Percentiles rank a stretch among this genome's conserved stretches.
These are phyloP conservation scores for Corylus avellana DNA, from an alignment of 306 rosid genomes.

Conservation along the genomic window DNA sequence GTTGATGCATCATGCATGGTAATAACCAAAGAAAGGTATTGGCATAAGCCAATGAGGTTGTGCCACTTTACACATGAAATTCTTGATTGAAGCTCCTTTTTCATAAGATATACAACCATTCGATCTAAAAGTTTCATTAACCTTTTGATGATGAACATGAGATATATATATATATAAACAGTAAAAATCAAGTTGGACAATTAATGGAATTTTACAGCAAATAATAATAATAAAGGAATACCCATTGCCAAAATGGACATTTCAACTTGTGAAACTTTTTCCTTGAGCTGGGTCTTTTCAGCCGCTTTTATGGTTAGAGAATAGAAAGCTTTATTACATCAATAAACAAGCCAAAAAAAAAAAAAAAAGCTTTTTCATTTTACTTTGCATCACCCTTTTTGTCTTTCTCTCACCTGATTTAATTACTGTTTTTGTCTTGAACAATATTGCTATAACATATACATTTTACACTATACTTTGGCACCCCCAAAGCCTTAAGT, in stretches of 20 bases:
- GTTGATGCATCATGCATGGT: neutral
- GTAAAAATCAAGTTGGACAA: no score
- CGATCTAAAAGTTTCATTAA: neutral
- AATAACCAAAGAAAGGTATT: neutral
- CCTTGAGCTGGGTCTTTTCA: neutral
- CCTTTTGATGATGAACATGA: neutral
- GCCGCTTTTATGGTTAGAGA: neutral
- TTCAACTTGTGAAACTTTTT: neutral
- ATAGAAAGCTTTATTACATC: neutral
- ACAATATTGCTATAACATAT: no score
- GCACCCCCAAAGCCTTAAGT: no score
- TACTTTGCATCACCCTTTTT: constrained; percentile 6
- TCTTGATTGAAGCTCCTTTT: neutral
- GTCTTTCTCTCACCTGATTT: neutral
- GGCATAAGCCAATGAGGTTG: neutral
- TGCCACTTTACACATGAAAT: neutral
- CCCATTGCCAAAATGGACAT: neutral
- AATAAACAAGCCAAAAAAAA: no score
- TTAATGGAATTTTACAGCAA: no score
- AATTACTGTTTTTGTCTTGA: neutral
- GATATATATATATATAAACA: no score
- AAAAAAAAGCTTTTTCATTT: no score
- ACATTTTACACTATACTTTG: no score
- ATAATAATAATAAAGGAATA: no score
- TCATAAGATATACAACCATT: neutral